A percentile compares a stretch with the other conserved stretches of the same genome.
Evolutionary conservation across 2,329 filamentous ascomycete genomes (phyloP).

Genomic region (Fusarium udum): DNA sequence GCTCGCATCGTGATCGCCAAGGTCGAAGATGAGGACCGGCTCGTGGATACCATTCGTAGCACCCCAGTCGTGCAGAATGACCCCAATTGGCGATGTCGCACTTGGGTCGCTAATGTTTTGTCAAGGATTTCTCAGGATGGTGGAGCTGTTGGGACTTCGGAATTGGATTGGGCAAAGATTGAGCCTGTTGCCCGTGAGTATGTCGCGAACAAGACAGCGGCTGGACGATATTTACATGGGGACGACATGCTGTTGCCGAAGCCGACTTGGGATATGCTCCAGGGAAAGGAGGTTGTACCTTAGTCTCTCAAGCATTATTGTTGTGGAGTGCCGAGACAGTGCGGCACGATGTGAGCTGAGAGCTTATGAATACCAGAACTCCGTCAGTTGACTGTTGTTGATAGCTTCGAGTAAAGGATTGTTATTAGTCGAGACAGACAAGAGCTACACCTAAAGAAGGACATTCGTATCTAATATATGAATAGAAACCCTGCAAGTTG

Average conservation of each 20-base stretch:
- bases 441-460: not conserved
- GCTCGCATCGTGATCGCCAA: constrained; percentile 50
- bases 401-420: not conserved
- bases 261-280: not conserved
- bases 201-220: not conserved
- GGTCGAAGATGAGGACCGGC: constrained; percentile 40
- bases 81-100: constrained; percentile 51
- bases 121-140: constrained; percentile 47
- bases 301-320: not conserved
- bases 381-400: too few species aligned
- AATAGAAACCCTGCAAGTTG: rapidly evolving
- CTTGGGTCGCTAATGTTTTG: constrained; percentile 52
- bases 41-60: constrained; percentile 46
- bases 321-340: not conserved
- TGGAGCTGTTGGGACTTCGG: constrained; percentile 50
- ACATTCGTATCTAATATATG: rapidly evolving
- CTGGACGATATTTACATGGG: not conserved
- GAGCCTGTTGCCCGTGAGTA: not conserved
- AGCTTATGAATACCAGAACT: not conserved
- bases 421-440: not conserved
- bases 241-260: not conserved
- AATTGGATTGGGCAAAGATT: constrained; percentile 51
- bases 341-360: not conserved
- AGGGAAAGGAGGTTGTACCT: not conserved
- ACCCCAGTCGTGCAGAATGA: constrained; percentile 48